These are phyloP conservation scores for Leptomonas pyrrhocoris DNA, from an alignment of 208 protist genomes.

Conservation along the genomic window DNA sequence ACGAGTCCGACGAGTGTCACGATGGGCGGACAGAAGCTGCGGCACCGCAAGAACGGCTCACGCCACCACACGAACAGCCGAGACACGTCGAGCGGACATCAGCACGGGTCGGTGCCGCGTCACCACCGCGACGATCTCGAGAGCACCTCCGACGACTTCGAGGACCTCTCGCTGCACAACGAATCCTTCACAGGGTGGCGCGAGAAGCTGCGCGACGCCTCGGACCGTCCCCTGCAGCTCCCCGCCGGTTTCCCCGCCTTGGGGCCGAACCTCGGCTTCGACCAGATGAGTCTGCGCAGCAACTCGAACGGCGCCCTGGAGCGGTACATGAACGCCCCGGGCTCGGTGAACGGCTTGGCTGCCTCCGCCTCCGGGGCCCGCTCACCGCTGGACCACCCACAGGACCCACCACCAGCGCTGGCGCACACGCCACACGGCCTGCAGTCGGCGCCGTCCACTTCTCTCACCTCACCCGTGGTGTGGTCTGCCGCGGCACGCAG, in stretches of 20 bases:
- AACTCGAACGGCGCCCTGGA: slow-evolving; percentile 14
- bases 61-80: slow-evolving; percentile 12
- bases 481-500: background rate
- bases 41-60: slow-evolving; percentile 10
- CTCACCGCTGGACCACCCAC: background rate
- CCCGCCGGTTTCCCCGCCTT: slow-evolving; percentile 2
- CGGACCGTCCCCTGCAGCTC: background rate
- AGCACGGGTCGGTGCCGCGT: slow-evolving; percentile 3
- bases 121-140: slow-evolving; percentile 30
- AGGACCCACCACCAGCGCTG: background rate
- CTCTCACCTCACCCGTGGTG: background rate
- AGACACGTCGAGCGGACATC: background rate
- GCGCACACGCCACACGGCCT: background rate
- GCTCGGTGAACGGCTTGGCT: background rate
- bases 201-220: slow-evolving; percentile 9
- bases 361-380: background rate
- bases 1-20: slow-evolving; percentile 11
- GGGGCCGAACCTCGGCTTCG: slow-evolving; percentile 6
- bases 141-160: slow-evolving; percentile 50
- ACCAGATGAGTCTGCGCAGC: slow-evolving; percentile 22
- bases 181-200: background rate
- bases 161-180: slow-evolving; percentile 31
- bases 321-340: slow-evolving; percentile 10
- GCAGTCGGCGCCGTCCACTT: background rate
- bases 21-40: slow-evolving; percentile 5